phyloP scores from a whole-genome alignment of 2,329 filamentous ascomycete species.

The Ophiosphaerella narmari region DNA sequence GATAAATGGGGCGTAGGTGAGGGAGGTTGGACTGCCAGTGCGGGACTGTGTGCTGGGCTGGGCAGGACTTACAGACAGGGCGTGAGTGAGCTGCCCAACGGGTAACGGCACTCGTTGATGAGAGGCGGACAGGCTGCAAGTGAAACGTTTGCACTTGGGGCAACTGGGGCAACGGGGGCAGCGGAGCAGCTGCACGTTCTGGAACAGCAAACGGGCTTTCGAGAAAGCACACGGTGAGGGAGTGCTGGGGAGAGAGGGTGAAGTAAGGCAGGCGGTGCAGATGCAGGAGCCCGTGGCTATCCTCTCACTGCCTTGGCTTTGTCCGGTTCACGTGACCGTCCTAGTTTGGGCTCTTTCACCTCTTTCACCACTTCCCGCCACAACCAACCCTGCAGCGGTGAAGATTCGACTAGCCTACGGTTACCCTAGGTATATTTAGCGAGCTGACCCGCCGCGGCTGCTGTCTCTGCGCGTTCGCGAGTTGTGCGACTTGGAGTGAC shows the following conservation, averaged over 20 bases:
- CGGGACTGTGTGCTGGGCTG: conserved; percentile 34
- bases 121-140: conserved; percentile 12
- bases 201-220: conserved; percentile 33
- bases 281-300: conserved; percentile 15
- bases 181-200: conserved; percentile 37
- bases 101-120: conserved; percentile 28
- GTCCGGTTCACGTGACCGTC: conserved; percentile 18
- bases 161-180: conserved; percentile 16
- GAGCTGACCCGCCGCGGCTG: neutral
- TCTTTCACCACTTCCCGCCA: conserved; percentile 14
- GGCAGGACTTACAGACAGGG: conserved; percentile 39
- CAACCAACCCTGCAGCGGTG: conserved; percentile 16
- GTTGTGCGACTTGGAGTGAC: neutral
- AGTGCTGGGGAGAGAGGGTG: conserved; percentile 27
- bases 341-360: conserved; percentile 4
- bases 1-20: conserved; percentile 20
- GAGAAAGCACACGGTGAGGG: conserved; percentile 31
- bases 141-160: conserved; percentile 19
- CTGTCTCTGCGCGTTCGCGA: neutral
- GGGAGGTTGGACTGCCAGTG: conserved; percentile 16
- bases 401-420: neutral
- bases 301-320: conserved; percentile 18
- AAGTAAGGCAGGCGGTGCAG: conserved; percentile 19
- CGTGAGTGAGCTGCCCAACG: conserved; percentile 45
- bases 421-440: neutral